Percentiles rank a stretch among this genome's conserved stretches.
Conservation (phyloP, 1,284 basidiomycete species). For the Fomitopsis betulina region DNA sequence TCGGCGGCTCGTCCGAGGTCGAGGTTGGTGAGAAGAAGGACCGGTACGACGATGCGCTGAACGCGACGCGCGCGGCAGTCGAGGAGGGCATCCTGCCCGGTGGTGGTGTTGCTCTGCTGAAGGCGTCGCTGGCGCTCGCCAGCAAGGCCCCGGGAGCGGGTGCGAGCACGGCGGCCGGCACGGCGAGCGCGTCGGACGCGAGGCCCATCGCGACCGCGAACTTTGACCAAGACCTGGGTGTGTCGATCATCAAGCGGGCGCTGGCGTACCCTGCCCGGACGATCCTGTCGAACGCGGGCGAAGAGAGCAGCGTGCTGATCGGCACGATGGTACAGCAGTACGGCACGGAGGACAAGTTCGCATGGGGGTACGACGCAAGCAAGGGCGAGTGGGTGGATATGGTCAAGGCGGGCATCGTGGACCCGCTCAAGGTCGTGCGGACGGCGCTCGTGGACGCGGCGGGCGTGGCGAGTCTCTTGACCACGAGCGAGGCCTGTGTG, state of each 20-base stretch:
- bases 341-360: slow-evolving; percentile 64
- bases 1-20: slow-evolving; percentile 91
- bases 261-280: slow-evolving; percentile 82
- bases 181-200: slow-evolving; percentile 43
- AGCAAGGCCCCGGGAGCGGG: slow-evolving; percentile 47
- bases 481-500: slow-evolving; percentile 90
- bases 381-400: slow-evolving; percentile 94
- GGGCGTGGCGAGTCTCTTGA: slow-evolving; percentile 87
- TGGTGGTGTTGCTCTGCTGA: slow-evolving; percentile 89
- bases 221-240: slow-evolving; percentile 98
- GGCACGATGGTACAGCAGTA: slow-evolving; percentile 78
- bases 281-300: slow-evolving; percentile 93
- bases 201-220: slow-evolving; percentile 76
- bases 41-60: slow-evolving; percentile 95
- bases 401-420: slow-evolving; percentile 92
- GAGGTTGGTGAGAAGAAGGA: slow-evolving; percentile 99
- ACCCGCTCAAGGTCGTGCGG: slow-evolving; percentile 89
- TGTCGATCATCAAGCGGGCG: slow-evolving; percentile 89
- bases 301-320: slow-evolving; percentile 92
- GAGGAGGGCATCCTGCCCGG: slow-evolving; percentile 98
- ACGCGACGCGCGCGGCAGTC: slow-evolving; percentile 95
- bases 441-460: slow-evolving; percentile 89
- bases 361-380: slow-evolving; percentile 89
- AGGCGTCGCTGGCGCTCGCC: slow-evolving; percentile 80
- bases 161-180: slow-evolving; percentile 16